Evolutionary conservation across 2,329 filamentous ascomycete genomes (phyloP).

Genomic region (Ciborinia camelliae): DNA sequence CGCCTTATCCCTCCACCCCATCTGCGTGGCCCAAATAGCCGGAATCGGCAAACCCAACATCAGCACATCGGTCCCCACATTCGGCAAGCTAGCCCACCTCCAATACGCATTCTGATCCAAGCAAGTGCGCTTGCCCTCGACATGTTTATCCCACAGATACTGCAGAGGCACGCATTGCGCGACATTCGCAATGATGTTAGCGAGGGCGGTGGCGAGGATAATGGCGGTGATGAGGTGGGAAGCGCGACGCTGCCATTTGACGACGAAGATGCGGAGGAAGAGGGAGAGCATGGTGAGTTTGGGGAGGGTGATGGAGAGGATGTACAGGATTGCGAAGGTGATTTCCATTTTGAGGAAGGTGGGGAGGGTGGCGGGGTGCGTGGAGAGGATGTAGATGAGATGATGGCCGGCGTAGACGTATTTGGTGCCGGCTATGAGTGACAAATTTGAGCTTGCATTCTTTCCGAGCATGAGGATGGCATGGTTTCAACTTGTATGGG

Average conservation of each 20-base stretch:
- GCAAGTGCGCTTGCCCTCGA: slow-evolving; percentile 10
- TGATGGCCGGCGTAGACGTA: background rate
- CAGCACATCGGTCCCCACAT: background rate
- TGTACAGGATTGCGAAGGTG: slow-evolving; percentile 1
- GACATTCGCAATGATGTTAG: slow-evolving; percentile 12
- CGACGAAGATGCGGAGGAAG: slow-evolving; percentile 21
- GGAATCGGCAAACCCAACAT: background rate
- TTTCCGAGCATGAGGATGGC: too few species aligned
- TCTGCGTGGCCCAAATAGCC: background rate
- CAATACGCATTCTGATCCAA: background rate
- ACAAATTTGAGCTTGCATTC: too few species aligned
- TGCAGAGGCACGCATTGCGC: slow-evolving; percentile 18
- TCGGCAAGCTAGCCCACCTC: background rate
- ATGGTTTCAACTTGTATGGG: too few species aligned
- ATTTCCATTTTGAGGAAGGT: background rate
- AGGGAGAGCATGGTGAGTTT: slow-evolving; percentile 20
- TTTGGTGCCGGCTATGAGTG: background rate
- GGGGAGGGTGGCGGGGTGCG: background rate
- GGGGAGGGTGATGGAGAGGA: slow-evolving; percentile 17
- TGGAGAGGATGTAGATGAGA: background rate
- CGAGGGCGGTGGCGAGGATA: slow-evolving; percentile 8
- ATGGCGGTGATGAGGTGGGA: background rate
- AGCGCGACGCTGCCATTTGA: slow-evolving; percentile 14
- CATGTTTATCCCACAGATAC: slow-evolving; percentile 21
- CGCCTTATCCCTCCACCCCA: background rate